These are phyloP conservation scores for Ophiostoma sp. DNA, from an alignment of 2,329 filamentous ascomycete genomes.

Conservation along the genomic window DNA sequence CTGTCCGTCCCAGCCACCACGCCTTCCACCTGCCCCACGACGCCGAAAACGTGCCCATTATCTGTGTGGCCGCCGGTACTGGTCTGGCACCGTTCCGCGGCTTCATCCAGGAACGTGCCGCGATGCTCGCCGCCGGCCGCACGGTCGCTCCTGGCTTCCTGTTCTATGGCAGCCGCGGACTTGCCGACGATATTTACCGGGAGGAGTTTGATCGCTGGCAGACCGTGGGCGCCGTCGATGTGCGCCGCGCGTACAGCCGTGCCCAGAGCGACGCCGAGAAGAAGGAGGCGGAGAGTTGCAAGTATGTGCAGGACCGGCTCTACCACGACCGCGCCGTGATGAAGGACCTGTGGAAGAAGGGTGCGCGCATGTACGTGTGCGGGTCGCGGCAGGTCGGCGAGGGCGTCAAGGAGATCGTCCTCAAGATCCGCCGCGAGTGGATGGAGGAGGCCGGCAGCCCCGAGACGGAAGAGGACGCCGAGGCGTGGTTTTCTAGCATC, in stretches of 20 bases:
- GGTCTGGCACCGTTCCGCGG: constrained; percentile 58
- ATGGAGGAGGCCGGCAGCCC: constrained; percentile 30
- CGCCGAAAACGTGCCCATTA: constrained; percentile 42
- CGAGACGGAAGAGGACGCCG: constrained; percentile 37
- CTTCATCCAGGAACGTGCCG: constrained; percentile 56
- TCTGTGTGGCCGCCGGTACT: constrained; percentile 48
- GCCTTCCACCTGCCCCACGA: constrained; percentile 46
- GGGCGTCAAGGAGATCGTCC: constrained; percentile 35
- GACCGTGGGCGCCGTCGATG: constrained; percentile 51
- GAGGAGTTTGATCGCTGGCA: constrained; percentile 57
- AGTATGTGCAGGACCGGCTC: constrained; percentile 45
- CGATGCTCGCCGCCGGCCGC: constrained; percentile 42
- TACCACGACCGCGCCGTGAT: constrained; percentile 38
- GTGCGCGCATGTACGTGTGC: constrained; percentile 55
- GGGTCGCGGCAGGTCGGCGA: constrained; percentile 45
- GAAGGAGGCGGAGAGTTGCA: constrained; percentile 26
- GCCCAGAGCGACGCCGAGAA: constrained; percentile 39
- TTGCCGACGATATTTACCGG: constrained; percentile 40
- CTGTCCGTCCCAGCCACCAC: constrained; percentile 41
- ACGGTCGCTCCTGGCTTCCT: constrained; percentile 24
- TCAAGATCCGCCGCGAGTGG: constrained; percentile 35
- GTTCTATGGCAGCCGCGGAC: constrained; percentile 26
- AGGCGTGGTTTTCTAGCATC: constrained; percentile 45
- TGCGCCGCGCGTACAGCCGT: constrained; percentile 56
- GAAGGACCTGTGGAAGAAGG: constrained; percentile 34